Conservation (phyloP, 1,284 basidiomycete species). For the Pterulicium gracile region DNA sequence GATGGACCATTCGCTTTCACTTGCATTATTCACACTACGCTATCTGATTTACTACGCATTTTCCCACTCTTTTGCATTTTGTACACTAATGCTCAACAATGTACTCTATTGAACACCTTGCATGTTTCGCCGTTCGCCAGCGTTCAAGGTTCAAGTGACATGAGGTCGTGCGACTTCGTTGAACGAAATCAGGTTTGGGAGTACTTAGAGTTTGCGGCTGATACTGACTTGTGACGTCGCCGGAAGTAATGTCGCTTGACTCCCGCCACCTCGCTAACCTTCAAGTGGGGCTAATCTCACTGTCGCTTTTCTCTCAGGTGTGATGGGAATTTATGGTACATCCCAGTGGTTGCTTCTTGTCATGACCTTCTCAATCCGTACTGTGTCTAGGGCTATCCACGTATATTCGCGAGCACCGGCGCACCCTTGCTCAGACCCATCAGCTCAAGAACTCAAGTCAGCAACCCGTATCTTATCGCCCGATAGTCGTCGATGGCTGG, state of each 20-base stretch:
- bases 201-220: no score
- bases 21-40: background rate
- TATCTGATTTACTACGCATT: background rate
- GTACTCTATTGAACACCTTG: background rate
- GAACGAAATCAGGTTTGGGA: no score
- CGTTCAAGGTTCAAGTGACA: no score
- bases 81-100: background rate
- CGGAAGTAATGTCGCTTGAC: background rate
- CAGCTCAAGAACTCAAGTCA: conserved; percentile 1
- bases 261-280: no score
- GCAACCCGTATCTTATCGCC: conserved; percentile 8
- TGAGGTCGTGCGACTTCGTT: no score
- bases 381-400: background rate
- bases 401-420: conserved; percentile 1
- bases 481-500: conserved; percentile 78
- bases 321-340: background rate
- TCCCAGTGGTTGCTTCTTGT: background rate
- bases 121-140: no score
- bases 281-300: no score
- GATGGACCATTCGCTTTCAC: background rate
- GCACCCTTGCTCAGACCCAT: conserved; percentile 4
- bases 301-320: background rate
- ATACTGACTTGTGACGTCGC: no score
- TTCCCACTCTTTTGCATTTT: background rate
- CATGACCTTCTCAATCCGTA: background rate